These are phyloP conservation scores for Elaeis oleifera DNA, from an alignment of 202 grass and related monocot genomes.

Conservation along the genomic window DNA sequence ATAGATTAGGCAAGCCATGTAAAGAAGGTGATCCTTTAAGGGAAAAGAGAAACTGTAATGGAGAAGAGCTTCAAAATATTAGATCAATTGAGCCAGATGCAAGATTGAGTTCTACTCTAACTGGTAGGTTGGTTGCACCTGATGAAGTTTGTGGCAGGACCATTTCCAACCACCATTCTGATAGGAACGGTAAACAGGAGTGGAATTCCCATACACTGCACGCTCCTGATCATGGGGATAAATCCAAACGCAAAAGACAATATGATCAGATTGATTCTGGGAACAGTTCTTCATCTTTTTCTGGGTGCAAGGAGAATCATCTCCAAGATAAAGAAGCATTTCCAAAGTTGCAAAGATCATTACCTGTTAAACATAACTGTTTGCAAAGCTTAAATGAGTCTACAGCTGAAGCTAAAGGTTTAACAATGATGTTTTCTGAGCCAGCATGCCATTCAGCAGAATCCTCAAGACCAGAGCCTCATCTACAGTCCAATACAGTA, in stretches of 20 bases:
- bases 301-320: conserved; percentile 23
- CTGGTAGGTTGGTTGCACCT: conserved; percentile 24
- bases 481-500: conserved; percentile 23
- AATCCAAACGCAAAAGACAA: conserved; percentile 40
- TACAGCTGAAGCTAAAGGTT: conserved; percentile 29
- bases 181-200: conserved; percentile 17
- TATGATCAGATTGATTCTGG: conserved; percentile 30
- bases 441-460: conserved; percentile 4
- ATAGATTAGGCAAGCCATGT: conserved; percentile 53
- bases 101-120: conserved; percentile 21
- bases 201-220: neutral
- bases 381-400: conserved; percentile 28
- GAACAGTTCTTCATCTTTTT: conserved; percentile 14
- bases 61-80: conserved; percentile 29
- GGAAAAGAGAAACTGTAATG: neutral
- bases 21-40: conserved; percentile 22
- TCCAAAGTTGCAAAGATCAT: conserved; percentile 22
- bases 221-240: conserved; percentile 11
- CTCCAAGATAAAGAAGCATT: conserved; percentile 29
- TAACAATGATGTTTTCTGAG: conserved; percentile 24
- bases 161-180: conserved; percentile 11
- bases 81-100: conserved; percentile 36
- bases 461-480: conserved; percentile 21
- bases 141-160: conserved; percentile 24
- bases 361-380: conserved; percentile 23